Conservation (phyloP, 306 rosid species). For the Crotalaria pallida region DNA sequence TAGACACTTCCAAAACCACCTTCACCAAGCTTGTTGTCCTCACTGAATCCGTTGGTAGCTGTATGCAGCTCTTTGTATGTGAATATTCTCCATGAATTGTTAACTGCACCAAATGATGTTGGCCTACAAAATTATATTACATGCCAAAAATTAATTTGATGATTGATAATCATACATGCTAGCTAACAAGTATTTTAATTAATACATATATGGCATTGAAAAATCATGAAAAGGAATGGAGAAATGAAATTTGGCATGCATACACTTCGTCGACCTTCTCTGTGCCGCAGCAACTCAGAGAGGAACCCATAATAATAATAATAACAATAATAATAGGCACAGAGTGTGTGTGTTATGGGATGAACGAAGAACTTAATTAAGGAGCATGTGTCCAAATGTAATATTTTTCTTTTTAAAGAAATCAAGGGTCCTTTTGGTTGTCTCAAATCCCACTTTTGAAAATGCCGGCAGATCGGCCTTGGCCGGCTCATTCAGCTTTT, state of each 20-base stretch:
- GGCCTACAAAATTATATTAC: conserved; percentile 27
- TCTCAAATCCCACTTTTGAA: not conserved
- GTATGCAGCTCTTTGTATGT: conserved; percentile 74
- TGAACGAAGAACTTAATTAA: not conserved
- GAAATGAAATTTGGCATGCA: conserved; percentile 13
- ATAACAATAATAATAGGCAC: conserved; percentile 13
- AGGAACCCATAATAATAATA: conserved; percentile 75
- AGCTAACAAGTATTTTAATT: not conserved
- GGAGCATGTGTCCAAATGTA: conserved; percentile 16
- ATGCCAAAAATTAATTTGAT: not conserved
- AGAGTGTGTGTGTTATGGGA: not conserved
- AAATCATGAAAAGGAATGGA: not conserved
- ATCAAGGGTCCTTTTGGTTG: not conserved
- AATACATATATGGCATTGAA: not conserved
- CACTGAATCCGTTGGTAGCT: conserved; percentile 79
- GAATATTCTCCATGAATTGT: conserved; percentile 73
- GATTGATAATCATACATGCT: not conserved
- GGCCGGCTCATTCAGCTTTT: conserved; percentile 57
- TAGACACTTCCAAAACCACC: conserved; percentile 90
- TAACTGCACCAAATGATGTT: conserved; percentile 34
- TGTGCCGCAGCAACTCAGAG: conserved; percentile 53
- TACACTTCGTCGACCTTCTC: conserved; percentile 67
- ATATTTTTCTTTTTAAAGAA: conserved; percentile 30
- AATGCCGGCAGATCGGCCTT: conserved; percentile 56
- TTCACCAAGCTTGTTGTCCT: conserved; percentile 76